phyloP scores from a whole-genome alignment of 2,329 filamentous ascomycete genomes.

The Emergomyces pasteurianus region DNA sequence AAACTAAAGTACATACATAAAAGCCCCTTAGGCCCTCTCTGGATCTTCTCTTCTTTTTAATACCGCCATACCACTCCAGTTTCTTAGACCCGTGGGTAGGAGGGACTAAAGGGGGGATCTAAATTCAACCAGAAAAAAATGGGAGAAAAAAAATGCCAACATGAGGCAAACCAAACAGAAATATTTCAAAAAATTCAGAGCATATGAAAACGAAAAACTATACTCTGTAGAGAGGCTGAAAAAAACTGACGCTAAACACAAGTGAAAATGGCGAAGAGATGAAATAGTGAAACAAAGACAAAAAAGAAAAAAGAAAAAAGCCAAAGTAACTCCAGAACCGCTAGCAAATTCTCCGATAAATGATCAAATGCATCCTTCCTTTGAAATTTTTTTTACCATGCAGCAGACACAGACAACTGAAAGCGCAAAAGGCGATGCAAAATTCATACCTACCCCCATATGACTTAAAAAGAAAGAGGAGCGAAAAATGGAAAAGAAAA shows the following conservation, averaged over 20 bases:
- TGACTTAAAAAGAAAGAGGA: background rate
- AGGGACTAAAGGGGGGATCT: background rate
- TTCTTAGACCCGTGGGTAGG: background rate
- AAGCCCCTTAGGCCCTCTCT: no score
- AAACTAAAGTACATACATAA: background rate
- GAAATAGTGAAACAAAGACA: background rate
- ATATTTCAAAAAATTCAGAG: background rate
- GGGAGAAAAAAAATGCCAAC: background rate
- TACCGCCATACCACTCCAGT: background rate
- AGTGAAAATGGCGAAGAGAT: background rate
- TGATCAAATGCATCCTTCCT: background rate
- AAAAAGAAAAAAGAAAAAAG: background rate
- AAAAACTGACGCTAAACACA: slow-evolving; percentile 4
- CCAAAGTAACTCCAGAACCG: background rate
- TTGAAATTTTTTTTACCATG: background rate
- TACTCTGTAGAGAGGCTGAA: no score
- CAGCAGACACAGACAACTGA: background rate
- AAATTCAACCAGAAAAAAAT: background rate
- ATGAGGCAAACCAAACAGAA: background rate
- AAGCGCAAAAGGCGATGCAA: background rate
- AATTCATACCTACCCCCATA: background rate
- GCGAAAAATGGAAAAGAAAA: background rate
- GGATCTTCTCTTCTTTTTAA: background rate
- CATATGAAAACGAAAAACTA: background rate
- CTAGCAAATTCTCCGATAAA: background rate